Percentiles rank a stretch among this genome's conserved stretches.
Evolutionary conservation across 2,329 filamentous ascomycete species (phyloP).

Genomic region (Penicillium frequentans): DNA sequence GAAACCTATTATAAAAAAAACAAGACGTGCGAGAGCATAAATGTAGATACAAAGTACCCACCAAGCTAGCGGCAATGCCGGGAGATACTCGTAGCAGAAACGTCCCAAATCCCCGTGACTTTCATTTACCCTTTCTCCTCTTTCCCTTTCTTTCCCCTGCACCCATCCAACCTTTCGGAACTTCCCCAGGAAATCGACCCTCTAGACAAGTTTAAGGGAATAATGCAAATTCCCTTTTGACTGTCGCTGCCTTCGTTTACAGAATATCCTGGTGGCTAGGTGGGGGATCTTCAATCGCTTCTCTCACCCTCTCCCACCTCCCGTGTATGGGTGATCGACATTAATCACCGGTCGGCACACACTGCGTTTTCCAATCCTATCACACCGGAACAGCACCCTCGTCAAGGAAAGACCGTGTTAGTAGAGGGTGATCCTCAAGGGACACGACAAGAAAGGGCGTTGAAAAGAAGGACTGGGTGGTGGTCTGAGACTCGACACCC

Average conservation of each 20-base stretch:
- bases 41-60: slow-evolving; percentile 12
- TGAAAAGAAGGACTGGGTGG: neutral
- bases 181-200: neutral
- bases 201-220: neutral
- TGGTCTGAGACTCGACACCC: neutral
- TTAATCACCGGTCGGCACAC: slow-evolving; percentile 11
- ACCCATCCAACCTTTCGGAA: neutral
- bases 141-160: slow-evolving; percentile 8
- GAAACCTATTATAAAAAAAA: neutral
- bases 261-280: slow-evolving; percentile 3
- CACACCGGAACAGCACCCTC: neutral
- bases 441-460: neutral
- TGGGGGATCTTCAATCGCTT: slow-evolving; percentile 11
- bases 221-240: slow-evolving; percentile 3
- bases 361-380: neutral
- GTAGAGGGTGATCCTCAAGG: neutral
- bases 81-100: slow-evolving; percentile 10
- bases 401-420: neutral
- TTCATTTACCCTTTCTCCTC: slow-evolving; percentile 13
- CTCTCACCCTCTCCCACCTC: neutral
- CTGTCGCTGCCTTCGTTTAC: neutral
- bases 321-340: slow-evolving; percentile 12
- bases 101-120: slow-evolving; percentile 15
- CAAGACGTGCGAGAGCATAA: slow-evolving; percentile 9
- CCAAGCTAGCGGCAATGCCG: slow-evolving; percentile 20